These are phyloP conservation scores for Mortierella sp. DNA, from an alignment of 371 early-diverging fungal genomes.

Conservation along the genomic window DNA sequence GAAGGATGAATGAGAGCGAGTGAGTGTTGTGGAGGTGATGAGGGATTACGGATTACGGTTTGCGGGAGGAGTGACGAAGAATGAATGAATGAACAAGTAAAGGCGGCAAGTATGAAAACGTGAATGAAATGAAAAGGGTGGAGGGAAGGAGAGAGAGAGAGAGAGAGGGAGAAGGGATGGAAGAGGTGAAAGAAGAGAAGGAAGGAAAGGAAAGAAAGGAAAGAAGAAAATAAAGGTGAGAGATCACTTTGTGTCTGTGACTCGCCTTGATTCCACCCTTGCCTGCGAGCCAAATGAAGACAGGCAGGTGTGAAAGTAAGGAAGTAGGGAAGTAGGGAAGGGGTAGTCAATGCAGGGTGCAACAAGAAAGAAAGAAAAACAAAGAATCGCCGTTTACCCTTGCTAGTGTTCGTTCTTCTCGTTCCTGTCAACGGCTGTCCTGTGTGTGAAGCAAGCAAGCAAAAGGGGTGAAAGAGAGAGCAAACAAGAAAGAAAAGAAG, in stretches of 20 bases:
- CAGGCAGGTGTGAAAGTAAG: no score
- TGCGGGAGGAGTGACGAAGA: not conserved
- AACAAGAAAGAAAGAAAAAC: no score
- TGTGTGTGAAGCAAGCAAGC: not conserved
- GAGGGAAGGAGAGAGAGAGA: not conserved
- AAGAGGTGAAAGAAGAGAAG: not conserved
- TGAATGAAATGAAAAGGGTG: not conserved
- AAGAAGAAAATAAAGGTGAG: not conserved
- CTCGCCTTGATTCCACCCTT: not conserved
- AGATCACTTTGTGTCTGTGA: not conserved
- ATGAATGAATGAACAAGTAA: not conserved
- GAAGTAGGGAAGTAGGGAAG: no score
- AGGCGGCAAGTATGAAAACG: no score
- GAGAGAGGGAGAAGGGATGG: not conserved
- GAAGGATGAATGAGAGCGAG: not conserved
- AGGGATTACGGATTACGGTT: slow-evolving; percentile 1
- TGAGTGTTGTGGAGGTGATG: not conserved
- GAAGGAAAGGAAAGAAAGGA: not conserved
- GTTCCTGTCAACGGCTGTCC: not conserved
- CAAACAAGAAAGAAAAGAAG: not conserved
- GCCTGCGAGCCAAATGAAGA: no score
- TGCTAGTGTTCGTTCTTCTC: not conserved
- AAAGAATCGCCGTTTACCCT: not conserved
- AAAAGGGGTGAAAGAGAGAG: not conserved
- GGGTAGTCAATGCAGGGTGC: no score